A percentile compares a stretch with the other conserved stretches of the same genome.
Evolutionary conservation across 1,284 basidiomycete species (phyloP).

Genomic region (Marasmius oreades): DNA sequence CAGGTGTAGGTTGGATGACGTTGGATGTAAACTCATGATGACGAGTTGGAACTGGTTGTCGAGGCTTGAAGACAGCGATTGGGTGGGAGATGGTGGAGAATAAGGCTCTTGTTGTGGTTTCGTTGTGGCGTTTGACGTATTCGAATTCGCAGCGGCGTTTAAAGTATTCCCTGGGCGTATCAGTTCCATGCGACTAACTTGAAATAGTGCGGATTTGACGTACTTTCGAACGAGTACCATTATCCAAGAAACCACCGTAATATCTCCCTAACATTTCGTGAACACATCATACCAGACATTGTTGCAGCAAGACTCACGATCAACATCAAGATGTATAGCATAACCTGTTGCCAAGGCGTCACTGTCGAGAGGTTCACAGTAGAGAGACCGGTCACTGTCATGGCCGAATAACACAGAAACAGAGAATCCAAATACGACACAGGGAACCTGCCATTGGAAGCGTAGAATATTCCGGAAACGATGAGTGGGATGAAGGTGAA

Average conservation of each 20-base stretch:
- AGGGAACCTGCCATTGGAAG: conserved; percentile 44
- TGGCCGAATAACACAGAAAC: conserved; percentile 62
- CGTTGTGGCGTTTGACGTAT: conserved; percentile 20
- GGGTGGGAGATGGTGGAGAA: conserved; percentile 33
- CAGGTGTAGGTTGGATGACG: conserved; percentile 10
- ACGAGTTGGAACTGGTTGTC: conserved; percentile 7
- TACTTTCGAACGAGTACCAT: conserved; percentile 55
- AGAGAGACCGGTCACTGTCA: conserved; percentile 57
- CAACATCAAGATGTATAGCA: conserved; percentile 50
- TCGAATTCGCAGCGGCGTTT: conserved; percentile 39
- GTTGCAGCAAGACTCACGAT: conserved; percentile 33
- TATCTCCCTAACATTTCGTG: conserved; percentile 28
- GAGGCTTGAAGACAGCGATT: conserved; percentile 17
- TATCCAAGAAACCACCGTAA: conserved; percentile 46
- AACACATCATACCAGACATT: background rate
- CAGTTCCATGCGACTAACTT: background rate
- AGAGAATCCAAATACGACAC: conserved; percentile 54
- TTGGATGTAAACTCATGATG: conserved; percentile 2
- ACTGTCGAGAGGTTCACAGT: conserved; percentile 49
- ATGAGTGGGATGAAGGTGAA: conserved; percentile 58
- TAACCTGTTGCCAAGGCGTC: conserved; percentile 56
- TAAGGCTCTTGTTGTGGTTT: conserved; percentile 18
- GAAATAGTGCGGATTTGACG: conserved; percentile 11
- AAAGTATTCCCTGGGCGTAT: conserved; percentile 42
- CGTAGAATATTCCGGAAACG: conserved; percentile 55